phyloP scores from a whole-genome alignment of 148 eudicot genomes.

The Limonium bicolor region DNA sequence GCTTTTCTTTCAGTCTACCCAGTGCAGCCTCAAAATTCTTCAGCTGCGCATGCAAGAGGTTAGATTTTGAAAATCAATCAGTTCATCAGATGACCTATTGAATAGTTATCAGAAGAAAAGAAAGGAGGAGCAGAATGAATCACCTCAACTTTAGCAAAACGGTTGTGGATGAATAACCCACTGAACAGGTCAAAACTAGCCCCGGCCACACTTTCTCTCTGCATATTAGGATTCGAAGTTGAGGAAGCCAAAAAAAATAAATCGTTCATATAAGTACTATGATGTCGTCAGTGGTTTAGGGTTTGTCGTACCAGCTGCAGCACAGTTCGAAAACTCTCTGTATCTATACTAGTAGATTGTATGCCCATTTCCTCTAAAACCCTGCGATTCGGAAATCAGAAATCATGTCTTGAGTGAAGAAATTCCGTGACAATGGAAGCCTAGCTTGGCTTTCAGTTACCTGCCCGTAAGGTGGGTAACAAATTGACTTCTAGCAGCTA shows the following conservation, averaged over 20 bases:
- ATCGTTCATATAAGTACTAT: constrained; percentile 2
- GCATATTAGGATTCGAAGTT: constrained; percentile 16
- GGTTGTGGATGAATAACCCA: constrained; percentile 17
- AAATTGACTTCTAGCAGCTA: constrained; percentile 47
- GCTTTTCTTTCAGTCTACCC: not conserved
- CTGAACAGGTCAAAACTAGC: constrained; percentile 50
- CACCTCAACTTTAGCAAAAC: constrained; percentile 4
- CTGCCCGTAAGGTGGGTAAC: constrained; percentile 43
- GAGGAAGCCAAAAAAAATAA: not conserved
- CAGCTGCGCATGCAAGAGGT: constrained; percentile 1
- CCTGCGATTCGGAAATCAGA: constrained; percentile 18
- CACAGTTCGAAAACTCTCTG: constrained; percentile 36
- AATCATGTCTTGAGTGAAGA: too few species aligned
- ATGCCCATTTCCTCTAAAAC: constrained; percentile 35
- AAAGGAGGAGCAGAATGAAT: not conserved
- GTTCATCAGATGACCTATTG: not conserved
- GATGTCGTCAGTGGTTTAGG: not conserved
- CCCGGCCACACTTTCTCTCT: constrained; percentile 34
- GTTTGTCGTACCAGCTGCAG: constrained; percentile 32
- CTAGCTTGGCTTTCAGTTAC: too few species aligned
- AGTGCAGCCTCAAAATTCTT: constrained; percentile 3
- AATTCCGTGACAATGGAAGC: too few species aligned
- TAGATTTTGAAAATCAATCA: too few species aligned
- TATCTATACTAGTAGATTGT: constrained; percentile 32
- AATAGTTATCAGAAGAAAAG: not conserved